Evolutionary conservation across 2,329 filamentous ascomycete species (phyloP).

Genomic region (Salinomyces thailandicus): DNA sequence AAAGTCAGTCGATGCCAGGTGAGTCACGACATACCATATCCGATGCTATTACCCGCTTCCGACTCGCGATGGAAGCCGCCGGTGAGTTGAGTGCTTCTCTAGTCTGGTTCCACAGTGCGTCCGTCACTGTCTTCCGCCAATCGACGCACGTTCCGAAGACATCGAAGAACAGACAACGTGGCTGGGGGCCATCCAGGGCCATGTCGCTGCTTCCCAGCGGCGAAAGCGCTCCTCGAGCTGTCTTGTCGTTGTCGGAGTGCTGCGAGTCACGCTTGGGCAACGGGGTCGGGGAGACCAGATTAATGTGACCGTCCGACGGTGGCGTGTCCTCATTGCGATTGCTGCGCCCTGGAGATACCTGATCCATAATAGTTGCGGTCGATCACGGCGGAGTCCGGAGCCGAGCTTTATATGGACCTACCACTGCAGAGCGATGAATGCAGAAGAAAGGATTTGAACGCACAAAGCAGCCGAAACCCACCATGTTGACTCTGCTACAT

Average conservation of each 20-base stretch:
- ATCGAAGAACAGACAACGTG: constrained; percentile 53
- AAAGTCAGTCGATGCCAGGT: neutral
- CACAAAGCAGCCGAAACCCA: no score
- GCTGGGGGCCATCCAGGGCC: constrained; percentile 25
- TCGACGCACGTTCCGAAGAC: constrained; percentile 73
- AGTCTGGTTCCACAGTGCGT: constrained; percentile 46
- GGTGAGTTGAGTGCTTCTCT: constrained; percentile 38
- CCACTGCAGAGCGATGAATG: neutral
- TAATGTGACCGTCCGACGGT: neutral
- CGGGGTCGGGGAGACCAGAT: constrained; percentile 2
- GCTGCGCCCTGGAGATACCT: no score
- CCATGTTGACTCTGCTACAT: no score
- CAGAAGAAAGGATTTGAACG: neutral
- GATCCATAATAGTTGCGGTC: neutral
- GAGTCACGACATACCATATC: constrained; percentile 9
- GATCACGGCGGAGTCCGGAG: neutral
- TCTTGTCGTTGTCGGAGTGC: neutral
- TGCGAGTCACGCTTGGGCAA: constrained; percentile 1
- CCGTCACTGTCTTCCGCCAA: constrained; percentile 59
- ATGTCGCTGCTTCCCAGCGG: constrained; percentile 2
- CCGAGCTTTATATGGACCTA: no score
- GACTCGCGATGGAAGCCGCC: constrained; percentile 35
- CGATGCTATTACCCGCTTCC: constrained; percentile 38
- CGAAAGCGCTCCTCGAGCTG: neutral
- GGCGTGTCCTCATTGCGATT: neutral